Base-by-base conservation (phyloP, 2,329 filamentous ascomycete species). In the Phaeophleospora eucalypticola region DNA sequence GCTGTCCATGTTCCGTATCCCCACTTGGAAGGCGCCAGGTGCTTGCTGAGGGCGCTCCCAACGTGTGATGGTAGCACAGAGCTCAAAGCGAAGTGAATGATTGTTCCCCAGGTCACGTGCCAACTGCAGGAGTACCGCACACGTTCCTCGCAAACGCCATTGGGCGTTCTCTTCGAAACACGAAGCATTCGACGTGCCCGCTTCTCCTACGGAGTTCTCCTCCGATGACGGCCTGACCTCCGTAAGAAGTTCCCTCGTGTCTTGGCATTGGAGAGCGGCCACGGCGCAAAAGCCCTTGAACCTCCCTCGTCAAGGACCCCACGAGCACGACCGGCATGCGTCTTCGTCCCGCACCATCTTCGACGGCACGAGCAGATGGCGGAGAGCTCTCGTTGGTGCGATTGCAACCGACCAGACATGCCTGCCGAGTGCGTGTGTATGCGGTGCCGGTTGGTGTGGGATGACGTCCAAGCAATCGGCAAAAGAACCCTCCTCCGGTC, bases 1-100 rank as follows among this genome's bases (percentile, higher is more conserved):
- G 62, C 64, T 45, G 38, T 46, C 46, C 49, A 48, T 54, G 45
- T 43, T 46, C 52, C 48, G 46, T 53, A 43, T 47, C 44, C 50
- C 52, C 53, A 56, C 49, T 53, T 46, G 43, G 38, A 44, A 49
- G 48, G 50, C 58, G 55, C 45, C 49, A 48, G 47, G 43, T 35
- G 21, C 20, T 37, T 19, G 39, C 38, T 24, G 35, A 14, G 34
- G n/a, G 7, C 27, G 15, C 18, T 17, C 34, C 34, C 29, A 35
- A 19, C 17, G n/a, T 29, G 7, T 29, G 7, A 43, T 47, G 45
- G 45, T 47, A 35, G 34, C 45, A 47, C 45, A 41, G 43, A 12
- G 19, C 39, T 33, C 14, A 16, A 27, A 47, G 41, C 15, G 38
- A 52, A 34, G 49, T 52, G 49, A 52, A 46, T 52, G 45, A 47